Percentiles rank a stretch among this genome's conserved stretches.
Conservation (phyloP, 805 yeast species). For the Ogataea henricii region DNA sequence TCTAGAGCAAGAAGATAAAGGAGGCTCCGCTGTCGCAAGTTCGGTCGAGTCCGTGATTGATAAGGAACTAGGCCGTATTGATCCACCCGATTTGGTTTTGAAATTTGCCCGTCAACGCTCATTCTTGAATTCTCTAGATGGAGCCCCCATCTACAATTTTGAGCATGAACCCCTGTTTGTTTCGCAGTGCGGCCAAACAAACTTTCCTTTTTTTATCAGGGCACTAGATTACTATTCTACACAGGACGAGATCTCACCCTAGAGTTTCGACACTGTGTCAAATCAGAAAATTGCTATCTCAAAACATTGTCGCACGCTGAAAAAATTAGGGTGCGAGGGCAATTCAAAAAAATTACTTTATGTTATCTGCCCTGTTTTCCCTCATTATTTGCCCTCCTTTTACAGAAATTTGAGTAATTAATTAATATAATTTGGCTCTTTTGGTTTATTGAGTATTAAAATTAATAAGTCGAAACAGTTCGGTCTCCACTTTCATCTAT, state of each 20-base stretch:
- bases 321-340: not conserved
- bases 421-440: not conserved
- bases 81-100: slow-evolving; percentile 24
- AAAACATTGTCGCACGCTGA: not conserved
- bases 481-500: too few relatives aligned
- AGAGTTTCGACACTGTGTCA: not conserved
- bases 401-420: not conserved
- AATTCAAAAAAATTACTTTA: not conserved
- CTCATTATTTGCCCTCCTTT: not conserved
- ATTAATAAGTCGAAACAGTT: too few relatives aligned
- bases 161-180: slow-evolving; percentile 16
- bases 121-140: slow-evolving; percentile 18
- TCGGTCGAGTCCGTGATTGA: slow-evolving; percentile 15
- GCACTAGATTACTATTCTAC: slow-evolving; percentile 13
- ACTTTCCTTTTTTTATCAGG: slow-evolving; percentile 18
- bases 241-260: not conserved
- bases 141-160: slow-evolving; percentile 22
- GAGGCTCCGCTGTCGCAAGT: not conserved
- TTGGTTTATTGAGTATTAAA: too few relatives aligned
- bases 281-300: slow-evolving; percentile 1
- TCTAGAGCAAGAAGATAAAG: slow-evolving; percentile 1
- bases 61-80: slow-evolving; percentile 14
- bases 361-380: not conserved
- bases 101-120: slow-evolving; percentile 19
- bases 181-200: slow-evolving; percentile 9